Percentiles rank a stretch among this genome's conserved stretches.
These are phyloP conservation scores for Stephania cephalantha DNA, from an alignment of 164 flowering plant species.

Conservation along the genomic window DNA sequence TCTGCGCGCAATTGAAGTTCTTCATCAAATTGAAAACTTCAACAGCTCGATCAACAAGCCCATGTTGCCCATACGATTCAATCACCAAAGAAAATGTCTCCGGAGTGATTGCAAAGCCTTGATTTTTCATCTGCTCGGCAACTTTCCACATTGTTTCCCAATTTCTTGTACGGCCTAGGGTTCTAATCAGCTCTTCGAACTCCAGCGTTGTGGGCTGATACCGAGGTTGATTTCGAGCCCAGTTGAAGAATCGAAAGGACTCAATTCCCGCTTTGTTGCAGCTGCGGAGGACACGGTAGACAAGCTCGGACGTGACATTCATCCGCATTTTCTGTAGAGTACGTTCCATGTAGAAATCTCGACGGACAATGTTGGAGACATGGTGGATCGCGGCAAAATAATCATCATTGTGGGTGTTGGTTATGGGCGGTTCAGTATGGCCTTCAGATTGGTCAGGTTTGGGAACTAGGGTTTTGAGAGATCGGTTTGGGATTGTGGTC, in stretches of 20 bases:
- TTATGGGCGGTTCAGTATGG: neutral
- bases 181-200: constrained; percentile 58
- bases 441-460: neutral
- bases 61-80: constrained; percentile 61
- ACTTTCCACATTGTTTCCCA: constrained; percentile 87
- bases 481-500: neutral
- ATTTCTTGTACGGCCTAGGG: constrained; percentile 44
- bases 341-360: constrained; percentile 76
- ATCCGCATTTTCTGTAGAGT: constrained; percentile 69
- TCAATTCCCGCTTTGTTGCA: constrained; percentile 41
- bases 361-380: constrained; percentile 77
- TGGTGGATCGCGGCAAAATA: constrained; percentile 82
- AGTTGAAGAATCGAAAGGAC: constrained; percentile 80
- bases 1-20: constrained; percentile 44
- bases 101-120: constrained; percentile 28
- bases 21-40: constrained; percentile 63
- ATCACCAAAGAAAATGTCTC: constrained; percentile 50
- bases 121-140: constrained; percentile 47
- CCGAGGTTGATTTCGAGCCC: constrained; percentile 59
- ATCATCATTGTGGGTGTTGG: constrained; percentile 43
- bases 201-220: constrained; percentile 70
- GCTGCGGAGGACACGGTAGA: constrained; percentile 74
- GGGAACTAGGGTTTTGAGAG: constrained; percentile 11
- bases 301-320: constrained; percentile 59
- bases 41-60: constrained; percentile 58